These are phyloP conservation scores for Phytophthora podocarpi DNA, from an alignment of 352 stramenopile genomes.

Conservation along the genomic window DNA sequence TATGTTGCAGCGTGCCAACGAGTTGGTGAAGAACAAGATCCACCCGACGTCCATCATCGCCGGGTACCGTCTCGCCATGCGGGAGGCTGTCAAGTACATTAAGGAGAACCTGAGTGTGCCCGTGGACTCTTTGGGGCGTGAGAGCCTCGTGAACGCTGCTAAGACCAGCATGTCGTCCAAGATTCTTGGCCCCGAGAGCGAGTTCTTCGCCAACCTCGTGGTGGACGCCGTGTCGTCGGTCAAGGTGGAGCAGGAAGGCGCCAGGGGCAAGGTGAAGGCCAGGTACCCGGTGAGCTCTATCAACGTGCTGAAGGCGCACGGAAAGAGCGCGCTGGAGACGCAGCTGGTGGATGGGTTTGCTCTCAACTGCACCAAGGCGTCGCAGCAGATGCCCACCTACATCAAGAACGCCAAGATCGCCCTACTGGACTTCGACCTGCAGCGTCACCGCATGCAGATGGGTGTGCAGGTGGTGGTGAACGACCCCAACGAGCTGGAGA, in stretches of 20 bases:
- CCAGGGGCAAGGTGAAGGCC: constrained; percentile 81
- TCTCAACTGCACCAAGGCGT: constrained; percentile 96
- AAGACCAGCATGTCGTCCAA: constrained; percentile 99
- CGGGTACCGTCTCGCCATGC: constrained; percentile 98
- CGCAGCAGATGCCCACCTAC: constrained; percentile 97
- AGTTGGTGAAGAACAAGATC: constrained; percentile 98
- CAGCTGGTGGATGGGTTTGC: constrained; percentile 96
- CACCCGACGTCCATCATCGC: constrained; percentile 99
- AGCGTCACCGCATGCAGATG: constrained; percentile 98
- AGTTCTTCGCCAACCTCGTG: constrained; percentile 98
- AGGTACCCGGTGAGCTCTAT: constrained; percentile 98
- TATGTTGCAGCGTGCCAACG: constrained; percentile 89
- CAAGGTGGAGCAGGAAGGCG: constrained; percentile 90
- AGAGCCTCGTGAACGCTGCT: constrained; percentile 96
- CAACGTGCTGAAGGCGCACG: constrained; percentile 98
- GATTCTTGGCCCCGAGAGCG: constrained; percentile 97
- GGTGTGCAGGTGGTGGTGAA: constrained; percentile 93
- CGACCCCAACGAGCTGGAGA: constrained; percentile 96
- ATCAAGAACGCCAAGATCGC: constrained; percentile 96
- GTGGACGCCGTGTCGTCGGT: constrained; percentile 98
- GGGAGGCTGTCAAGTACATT: constrained; percentile 98
- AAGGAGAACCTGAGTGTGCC: constrained; percentile 98
- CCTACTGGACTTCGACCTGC: constrained; percentile 98
- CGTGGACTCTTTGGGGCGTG: constrained; percentile 92
- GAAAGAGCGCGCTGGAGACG: constrained; percentile 89